Percentiles rank a stretch among this genome's conserved stretches.
Conservation (phyloP, 2,329 filamentous ascomycete genomes). For the Aspergillus pseudoglaucus region DNA sequence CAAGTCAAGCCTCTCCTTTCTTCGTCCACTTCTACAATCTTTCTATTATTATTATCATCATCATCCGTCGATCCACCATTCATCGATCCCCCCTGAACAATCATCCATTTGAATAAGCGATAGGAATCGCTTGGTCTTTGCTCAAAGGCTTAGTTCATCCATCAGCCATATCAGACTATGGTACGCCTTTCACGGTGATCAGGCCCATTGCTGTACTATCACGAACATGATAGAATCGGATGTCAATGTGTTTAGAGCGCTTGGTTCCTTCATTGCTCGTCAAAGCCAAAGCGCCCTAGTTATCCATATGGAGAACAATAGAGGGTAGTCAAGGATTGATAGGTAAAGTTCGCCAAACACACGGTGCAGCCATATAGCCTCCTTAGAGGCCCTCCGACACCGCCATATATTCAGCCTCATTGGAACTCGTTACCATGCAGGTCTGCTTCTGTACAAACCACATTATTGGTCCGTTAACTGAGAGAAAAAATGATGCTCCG, state of each 20-base stretch:
- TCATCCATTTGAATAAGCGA: not conserved
- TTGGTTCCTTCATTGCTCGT: not conserved
- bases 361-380: too few species aligned
- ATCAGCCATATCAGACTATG: not conserved
- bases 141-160: not conserved
- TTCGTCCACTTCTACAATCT: not conserved
- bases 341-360: too few species aligned
- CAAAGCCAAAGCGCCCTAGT: not conserved
- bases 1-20: not conserved
- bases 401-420: too few species aligned
- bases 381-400: too few species aligned
- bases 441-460: not conserved
- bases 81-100: not conserved
- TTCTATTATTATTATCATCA: not conserved
- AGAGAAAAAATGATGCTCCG: not conserved
- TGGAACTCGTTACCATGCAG: too few species aligned
- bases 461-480: not conserved
- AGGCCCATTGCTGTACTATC: slow-evolving; percentile 4
- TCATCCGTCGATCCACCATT: too few species aligned
- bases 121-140: not conserved
- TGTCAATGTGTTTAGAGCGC: not conserved
- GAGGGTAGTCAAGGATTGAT: too few species aligned
- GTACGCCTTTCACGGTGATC: not conserved
- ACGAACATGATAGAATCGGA: too few species aligned
- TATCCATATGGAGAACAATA: not conserved